These are phyloP conservation scores for Xylariales sp. DNA, from an alignment of 2,329 filamentous ascomycete genomes.

Conservation along the genomic window DNA sequence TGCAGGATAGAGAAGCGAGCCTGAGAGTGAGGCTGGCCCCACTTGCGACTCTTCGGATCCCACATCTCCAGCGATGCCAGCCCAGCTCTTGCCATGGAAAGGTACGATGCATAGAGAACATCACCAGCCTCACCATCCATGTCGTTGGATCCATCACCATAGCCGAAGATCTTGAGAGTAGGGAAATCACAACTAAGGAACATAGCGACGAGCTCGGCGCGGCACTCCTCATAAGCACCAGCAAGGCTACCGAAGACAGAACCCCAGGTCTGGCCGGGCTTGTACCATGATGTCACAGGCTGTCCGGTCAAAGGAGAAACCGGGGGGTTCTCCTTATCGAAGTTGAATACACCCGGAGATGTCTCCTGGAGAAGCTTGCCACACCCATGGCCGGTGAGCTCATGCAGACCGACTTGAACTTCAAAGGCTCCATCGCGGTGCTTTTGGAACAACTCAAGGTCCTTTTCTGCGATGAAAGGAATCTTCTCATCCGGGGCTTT, in stretches of 20 bases:
- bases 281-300: slow-evolving; percentile 83
- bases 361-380: slow-evolving; percentile 94
- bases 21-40: slow-evolving; percentile 90
- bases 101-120: slow-evolving; percentile 81
- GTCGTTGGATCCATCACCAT: slow-evolving; percentile 70
- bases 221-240: slow-evolving; percentile 89
- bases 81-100: slow-evolving; percentile 93
- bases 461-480: slow-evolving; percentile 78
- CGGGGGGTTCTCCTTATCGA: slow-evolving; percentile 77
- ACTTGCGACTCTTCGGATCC: slow-evolving; percentile 86
- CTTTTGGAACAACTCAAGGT: slow-evolving; percentile 73
- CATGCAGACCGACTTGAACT: slow-evolving; percentile 92
- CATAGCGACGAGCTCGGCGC: slow-evolving; percentile 93
- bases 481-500: slow-evolving; percentile 90
- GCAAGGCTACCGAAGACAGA: slow-evolving; percentile 86
- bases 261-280: slow-evolving; percentile 91
- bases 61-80: slow-evolving; percentile 87
- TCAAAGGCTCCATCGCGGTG: slow-evolving; percentile 88
- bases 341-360: slow-evolving; percentile 77
- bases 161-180: slow-evolving; percentile 87
- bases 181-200: slow-evolving; percentile 80
- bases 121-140: slow-evolving; percentile 77
- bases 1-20: slow-evolving; percentile 82
- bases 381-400: slow-evolving; percentile 81
- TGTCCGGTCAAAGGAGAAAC: slow-evolving; percentile 74